These are phyloP conservation scores for Aspergillus sclerotioniger DNA, from an alignment of 495 filamentous ascomycete genomes.

Conservation along the genomic window DNA sequence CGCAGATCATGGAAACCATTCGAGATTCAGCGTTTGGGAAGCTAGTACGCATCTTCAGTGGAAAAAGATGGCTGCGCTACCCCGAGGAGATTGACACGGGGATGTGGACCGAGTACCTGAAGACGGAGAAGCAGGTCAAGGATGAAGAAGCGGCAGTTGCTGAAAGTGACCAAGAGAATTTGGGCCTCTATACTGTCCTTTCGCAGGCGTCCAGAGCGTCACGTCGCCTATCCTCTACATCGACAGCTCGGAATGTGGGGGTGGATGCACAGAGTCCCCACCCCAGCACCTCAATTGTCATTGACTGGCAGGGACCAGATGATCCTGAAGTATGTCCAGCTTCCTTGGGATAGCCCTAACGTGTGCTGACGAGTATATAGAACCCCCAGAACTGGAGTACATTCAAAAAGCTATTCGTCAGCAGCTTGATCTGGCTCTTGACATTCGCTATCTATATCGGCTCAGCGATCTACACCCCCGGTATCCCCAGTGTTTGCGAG, in stretches of 20 bases:
- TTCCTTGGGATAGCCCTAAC: not conserved
- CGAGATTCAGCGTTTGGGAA: slow-evolving; percentile 36
- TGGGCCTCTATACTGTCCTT: slow-evolving; percentile 22
- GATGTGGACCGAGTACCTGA: slow-evolving; percentile 34
- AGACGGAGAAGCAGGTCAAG: slow-evolving; percentile 28
- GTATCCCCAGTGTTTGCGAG: slow-evolving; percentile 25
- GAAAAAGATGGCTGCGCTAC: slow-evolving; percentile 25
- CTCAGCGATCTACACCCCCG: slow-evolving; percentile 31
- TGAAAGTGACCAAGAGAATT: slow-evolving; percentile 22
- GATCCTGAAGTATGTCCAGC: slow-evolving; percentile 29
- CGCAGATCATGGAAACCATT: slow-evolving; percentile 17
- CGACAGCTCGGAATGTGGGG: not conserved
- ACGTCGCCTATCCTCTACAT: slow-evolving; percentile 14
- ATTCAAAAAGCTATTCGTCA: slow-evolving; percentile 20
- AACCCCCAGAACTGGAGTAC: slow-evolving; percentile 54
- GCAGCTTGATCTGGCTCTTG: slow-evolving; percentile 24
- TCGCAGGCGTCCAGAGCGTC: slow-evolving; percentile 18
- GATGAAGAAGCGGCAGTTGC: slow-evolving; percentile 23
- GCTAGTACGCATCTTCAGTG: slow-evolving; percentile 31
- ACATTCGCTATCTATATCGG: slow-evolving; percentile 36
- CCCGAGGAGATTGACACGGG: slow-evolving; percentile 35
- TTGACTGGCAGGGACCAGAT: slow-evolving; percentile 25
- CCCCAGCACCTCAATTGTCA: slow-evolving; percentile 3
- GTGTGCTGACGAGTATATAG: slow-evolving; percentile 7
- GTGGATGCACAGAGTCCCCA: not conserved